Percentiles rank a stretch among this genome's conserved stretches.
Evolutionary conservation across 73 alveolate genomes (phyloP).

Genomic region (Tetrahymena malaccensis): DNA sequence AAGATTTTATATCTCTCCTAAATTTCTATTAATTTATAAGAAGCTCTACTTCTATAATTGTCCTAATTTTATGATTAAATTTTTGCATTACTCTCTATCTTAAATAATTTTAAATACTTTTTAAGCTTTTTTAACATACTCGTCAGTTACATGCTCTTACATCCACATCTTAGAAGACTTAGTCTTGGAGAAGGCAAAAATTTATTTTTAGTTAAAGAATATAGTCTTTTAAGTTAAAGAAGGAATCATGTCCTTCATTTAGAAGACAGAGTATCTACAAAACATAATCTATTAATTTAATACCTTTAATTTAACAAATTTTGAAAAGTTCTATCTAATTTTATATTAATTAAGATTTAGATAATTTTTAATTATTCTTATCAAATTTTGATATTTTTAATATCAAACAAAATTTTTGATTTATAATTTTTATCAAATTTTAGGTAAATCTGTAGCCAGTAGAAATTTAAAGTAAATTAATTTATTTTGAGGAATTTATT

Average conservation of each 20-base stretch:
- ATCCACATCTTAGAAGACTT: neutral
- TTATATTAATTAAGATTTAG: neutral
- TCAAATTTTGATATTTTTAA: neutral
- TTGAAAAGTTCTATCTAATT: neutral
- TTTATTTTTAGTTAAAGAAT: neutral
- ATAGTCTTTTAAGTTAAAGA: neutral
- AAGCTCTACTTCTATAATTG: constrained; percentile 68
- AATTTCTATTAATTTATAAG: constrained; percentile 65
- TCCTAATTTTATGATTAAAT: constrained; percentile 12
- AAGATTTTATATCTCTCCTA: constrained; percentile 53
- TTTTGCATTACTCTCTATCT: neutral
- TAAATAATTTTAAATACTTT: constrained; percentile 7
- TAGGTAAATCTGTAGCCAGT: neutral
- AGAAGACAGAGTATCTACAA: neutral
- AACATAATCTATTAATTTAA: neutral
- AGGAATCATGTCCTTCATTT: neutral
- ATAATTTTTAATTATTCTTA: neutral
- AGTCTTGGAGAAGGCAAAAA: neutral
- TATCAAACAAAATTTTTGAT: neutral
- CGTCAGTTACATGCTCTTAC: constrained; percentile 1
- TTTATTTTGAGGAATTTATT: too few relatives aligned
- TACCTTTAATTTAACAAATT: neutral
- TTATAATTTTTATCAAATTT: neutral
- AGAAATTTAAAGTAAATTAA: neutral
- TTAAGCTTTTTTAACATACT: constrained; percentile 20